These are phyloP conservation scores for Dimargaris xerosporica DNA, from an alignment of 192 early-diverging fungal genomes.

Conservation along the genomic window DNA sequence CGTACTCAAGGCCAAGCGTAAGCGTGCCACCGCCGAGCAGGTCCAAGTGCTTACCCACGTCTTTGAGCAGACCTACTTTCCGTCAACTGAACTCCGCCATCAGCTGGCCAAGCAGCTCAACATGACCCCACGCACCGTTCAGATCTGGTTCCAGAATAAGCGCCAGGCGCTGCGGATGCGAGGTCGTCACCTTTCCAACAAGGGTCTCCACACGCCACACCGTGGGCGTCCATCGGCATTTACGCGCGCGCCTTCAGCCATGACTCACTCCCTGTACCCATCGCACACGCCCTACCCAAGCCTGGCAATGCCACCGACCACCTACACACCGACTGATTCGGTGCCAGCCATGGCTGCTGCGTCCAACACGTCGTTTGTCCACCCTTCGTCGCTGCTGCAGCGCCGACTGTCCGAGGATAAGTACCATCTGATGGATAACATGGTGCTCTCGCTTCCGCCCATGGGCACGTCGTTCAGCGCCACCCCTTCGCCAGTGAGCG, in stretches of 20 bases:
- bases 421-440: neutral
- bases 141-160: constrained; percentile 97
- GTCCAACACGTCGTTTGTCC: neutral
- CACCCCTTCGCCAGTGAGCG: neutral
- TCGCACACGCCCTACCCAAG: neutral
- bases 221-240: constrained; percentile 13
- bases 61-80: constrained; percentile 65
- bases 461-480: neutral
- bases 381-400: neutral
- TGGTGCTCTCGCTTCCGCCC: neutral
- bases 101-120: constrained; percentile 59
- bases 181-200: constrained; percentile 29
- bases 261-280: neutral
- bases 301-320: neutral
- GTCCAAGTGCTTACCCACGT: constrained; percentile 58
- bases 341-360: neutral
- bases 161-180: constrained; percentile 59
- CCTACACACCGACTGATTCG: neutral
- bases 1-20: constrained; percentile 51
- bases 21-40: constrained; percentile 63
- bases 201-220: constrained; percentile 22
- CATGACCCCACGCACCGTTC: constrained; percentile 83
- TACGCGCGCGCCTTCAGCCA: neutral
- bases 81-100: constrained; percentile 64
- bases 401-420: constrained; percentile 1